Evolutionary conservation across 2,329 filamentous ascomycete genomes (phyloP).

Genomic region (Polytolypa hystricis): DNA sequence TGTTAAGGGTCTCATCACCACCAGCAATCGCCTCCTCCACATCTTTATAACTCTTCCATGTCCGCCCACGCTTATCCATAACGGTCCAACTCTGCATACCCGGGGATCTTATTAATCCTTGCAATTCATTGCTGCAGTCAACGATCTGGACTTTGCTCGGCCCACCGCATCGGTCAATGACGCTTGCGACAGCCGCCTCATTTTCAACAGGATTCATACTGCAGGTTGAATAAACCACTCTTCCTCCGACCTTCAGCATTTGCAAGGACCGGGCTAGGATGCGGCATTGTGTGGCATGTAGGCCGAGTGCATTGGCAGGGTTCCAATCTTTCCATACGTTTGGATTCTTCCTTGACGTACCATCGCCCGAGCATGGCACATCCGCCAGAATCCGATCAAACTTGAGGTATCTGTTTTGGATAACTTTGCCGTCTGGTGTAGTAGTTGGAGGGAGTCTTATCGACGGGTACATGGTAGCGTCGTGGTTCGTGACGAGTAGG

Average conservation of each 20-base stretch:
- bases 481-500: slow-evolving; percentile 93
- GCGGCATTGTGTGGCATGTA: slow-evolving; percentile 75
- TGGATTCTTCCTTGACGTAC: slow-evolving; percentile 84
- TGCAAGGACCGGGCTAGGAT: slow-evolving; percentile 88
- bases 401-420: slow-evolving; percentile 66
- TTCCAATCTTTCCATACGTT: slow-evolving; percentile 94
- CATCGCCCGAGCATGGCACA: slow-evolving; percentile 93
- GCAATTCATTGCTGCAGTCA: slow-evolving; percentile 69
- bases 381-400: slow-evolving; percentile 95
- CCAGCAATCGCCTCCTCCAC: slow-evolving; percentile 57
- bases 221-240: slow-evolving; percentile 96
- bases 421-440: slow-evolving; percentile 41
- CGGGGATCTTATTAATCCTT: slow-evolving; percentile 61
- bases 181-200: slow-evolving; percentile 78
- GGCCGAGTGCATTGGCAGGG: slow-evolving; percentile 72
- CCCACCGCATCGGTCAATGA: slow-evolving; percentile 84
- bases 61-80: slow-evolving; percentile 71
- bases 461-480: slow-evolving; percentile 88
- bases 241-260: slow-evolving; percentile 88
- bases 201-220: slow-evolving; percentile 99
- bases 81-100: slow-evolving; percentile 79
- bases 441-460: slow-evolving; percentile 63
- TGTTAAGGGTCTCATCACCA: slow-evolving; percentile 48
- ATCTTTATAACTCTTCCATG: slow-evolving; percentile 74
- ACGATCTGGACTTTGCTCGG: slow-evolving; percentile 68